These are phyloP conservation scores for Stagonosporopsis vannaccii DNA, from an alignment of 2,329 filamentous ascomycete genomes.

Conservation along the genomic window DNA sequence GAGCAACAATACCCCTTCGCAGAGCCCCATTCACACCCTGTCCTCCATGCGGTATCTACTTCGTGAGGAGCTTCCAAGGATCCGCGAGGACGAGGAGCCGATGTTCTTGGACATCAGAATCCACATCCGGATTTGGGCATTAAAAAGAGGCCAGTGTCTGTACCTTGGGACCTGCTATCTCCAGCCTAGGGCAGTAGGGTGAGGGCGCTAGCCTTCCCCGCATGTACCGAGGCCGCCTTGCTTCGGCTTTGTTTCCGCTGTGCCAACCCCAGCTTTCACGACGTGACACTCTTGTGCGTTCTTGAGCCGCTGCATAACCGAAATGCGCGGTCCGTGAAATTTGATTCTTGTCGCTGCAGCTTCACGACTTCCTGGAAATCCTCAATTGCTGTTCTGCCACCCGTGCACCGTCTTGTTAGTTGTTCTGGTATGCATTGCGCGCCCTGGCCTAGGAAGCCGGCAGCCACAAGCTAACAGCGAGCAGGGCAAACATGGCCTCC, in stretches of 20 bases:
- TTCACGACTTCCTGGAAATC: background rate
- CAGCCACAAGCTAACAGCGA: conserved; percentile 1
- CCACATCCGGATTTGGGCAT: background rate
- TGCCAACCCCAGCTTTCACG: conserved; percentile 21
- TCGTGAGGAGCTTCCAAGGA: background rate
- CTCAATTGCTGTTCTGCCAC: background rate
- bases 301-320: conserved; percentile 22
- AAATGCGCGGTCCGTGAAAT: conserved; percentile 17
- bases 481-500: conserved; percentile 40
- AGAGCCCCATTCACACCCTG: background rate
- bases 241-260: conserved; percentile 15
- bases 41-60: background rate
- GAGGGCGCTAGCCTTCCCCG: conserved; percentile 11
- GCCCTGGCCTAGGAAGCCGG: background rate
- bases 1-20: background rate
- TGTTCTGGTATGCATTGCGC: conserved; percentile 6
- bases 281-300: conserved; percentile 12
- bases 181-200: background rate
- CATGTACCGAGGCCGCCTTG: conserved; percentile 18
- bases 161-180: conserved; percentile 5
- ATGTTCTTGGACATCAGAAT: too few species aligned
- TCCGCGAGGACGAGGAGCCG: too few species aligned
- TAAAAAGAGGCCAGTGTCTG: background rate
- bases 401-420: background rate
- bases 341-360: conserved; percentile 6